Evolutionary conservation across 2,329 filamentous ascomycete genomes (phyloP).

Genomic region (Fusarium sp.): DNA sequence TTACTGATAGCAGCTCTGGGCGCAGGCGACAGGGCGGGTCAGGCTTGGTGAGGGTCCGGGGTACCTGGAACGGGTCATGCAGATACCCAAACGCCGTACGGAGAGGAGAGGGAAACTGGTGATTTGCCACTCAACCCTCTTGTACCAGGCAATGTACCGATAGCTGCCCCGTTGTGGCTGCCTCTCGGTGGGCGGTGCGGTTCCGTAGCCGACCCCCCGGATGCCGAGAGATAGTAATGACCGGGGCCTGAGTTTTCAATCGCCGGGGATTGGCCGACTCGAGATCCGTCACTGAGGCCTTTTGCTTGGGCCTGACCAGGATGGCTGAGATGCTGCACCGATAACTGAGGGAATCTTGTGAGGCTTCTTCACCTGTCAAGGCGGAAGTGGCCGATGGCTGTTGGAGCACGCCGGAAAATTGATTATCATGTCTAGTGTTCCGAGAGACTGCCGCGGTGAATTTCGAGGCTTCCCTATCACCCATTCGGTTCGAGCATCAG

Average conservation of each 20-base stretch:
- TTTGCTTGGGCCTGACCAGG: slow-evolving; percentile 28
- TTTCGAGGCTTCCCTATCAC: slow-evolving; percentile 1
- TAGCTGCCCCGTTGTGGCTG: slow-evolving; percentile 12
- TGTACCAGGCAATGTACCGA: slow-evolving; percentile 8
- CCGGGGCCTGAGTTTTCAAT: slow-evolving; percentile 22
- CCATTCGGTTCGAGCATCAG: not conserved
- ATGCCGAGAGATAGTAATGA: slow-evolving; percentile 33
- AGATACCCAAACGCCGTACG: slow-evolving; percentile 7
- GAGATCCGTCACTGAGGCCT: slow-evolving; percentile 17
- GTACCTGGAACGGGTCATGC: slow-evolving; percentile 2
- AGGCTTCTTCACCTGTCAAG: slow-evolving; percentile 22
- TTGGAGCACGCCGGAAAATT: slow-evolving; percentile 6
- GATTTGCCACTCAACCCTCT: slow-evolving; percentile 8
- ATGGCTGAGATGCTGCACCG: slow-evolving; percentile 2
- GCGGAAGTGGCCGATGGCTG: slow-evolving; percentile 27
- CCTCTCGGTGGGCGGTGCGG: slow-evolving; percentile 18
- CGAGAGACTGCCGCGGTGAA: not conserved
- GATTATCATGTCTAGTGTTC: slow-evolving; percentile 14
- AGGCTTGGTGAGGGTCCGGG: slow-evolving; percentile 6
- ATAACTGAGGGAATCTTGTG: not conserved
- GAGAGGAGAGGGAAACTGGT: not conserved
- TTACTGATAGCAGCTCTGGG: slow-evolving; percentile 10
- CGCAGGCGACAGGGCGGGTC: slow-evolving; percentile 30
- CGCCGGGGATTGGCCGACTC: slow-evolving; percentile 27
- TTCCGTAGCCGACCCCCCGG: slow-evolving; percentile 29